Evolutionary conservation across 768 basidiomycete species (phyloP), one percentile per base, ranked within the genome.

Genomic region (Saitozyma podzolica): DNA sequence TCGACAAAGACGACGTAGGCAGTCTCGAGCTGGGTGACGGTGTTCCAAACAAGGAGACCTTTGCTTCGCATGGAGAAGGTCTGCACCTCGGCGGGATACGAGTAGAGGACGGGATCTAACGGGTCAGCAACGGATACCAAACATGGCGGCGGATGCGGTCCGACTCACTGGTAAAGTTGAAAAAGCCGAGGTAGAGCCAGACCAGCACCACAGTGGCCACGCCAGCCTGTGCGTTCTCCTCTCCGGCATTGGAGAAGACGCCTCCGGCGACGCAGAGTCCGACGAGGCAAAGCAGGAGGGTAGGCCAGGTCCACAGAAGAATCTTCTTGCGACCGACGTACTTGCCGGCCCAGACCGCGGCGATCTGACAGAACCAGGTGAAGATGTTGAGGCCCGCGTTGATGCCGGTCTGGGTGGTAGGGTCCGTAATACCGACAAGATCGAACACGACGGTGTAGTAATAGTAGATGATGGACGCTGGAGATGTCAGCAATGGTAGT

Each of bases 1-100:
- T 89, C 87, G 54, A 78, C 73, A 90, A 92, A 95, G 48, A 84
- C 82, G 57, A 87, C 84, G 56, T 89, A 82, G 3, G 90, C 91
- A 48, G 80, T 84, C 74, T 89, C 92, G 41, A 95, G 80, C 62
- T 90, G 87, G 19, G 67, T 70, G 62, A 76, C 49, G 29, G 78
- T 74, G 58, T 80, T 80, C 80, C 80, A 81, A 0, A 80, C 68
- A 11, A 80, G 66, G 10, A 79, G 63, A 9, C 80, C 80, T 63
- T 81, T 81, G 49, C 70, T 73, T 10, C 81, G 70, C 65, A 80
- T 75, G 2, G 79, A 76, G 68, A 69, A 81, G 1, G 80, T 77
- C 59, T 79, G 75, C 37, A 80, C 72, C 51, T 81, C 81, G 61
- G 78, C 76, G 4, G 78, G 75, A 57, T 69, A 68, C 41, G 59